Conservation (phyloP, 345 rosid genomes). For the Eucalyptus globulus region DNA sequence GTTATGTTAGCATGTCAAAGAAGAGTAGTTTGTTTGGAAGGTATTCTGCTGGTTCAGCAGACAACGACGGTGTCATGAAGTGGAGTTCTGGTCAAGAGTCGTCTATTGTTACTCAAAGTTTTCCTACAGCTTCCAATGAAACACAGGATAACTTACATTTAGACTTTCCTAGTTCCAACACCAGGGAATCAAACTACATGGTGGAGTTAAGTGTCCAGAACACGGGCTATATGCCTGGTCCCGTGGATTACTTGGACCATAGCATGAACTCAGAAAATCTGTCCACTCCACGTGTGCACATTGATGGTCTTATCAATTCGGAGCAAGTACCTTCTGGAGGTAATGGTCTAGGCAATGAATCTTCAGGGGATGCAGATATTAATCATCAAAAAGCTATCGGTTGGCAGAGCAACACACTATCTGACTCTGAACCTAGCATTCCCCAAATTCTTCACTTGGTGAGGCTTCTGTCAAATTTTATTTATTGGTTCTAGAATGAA, state of each 20-base stretch:
- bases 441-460: conserved; percentile 97
- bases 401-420: conserved; percentile 34
- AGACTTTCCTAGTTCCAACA: conserved; percentile 33
- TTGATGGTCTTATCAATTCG: conserved; percentile 35
- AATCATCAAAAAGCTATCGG: conserved; percentile 32
- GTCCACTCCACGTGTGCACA: conserved; percentile 34
- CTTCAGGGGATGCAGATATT: conserved; percentile 29
- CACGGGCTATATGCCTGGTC: conserved; percentile 17
- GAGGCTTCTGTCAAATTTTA: background rate
- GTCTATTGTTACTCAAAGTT: conserved; percentile 19
- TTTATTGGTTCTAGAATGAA: background rate
- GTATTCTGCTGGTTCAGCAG: conserved; percentile 72
- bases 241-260: conserved; percentile 32
- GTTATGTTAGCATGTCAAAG: conserved; percentile 50
- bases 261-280: conserved; percentile 34
- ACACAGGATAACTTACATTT: conserved; percentile 55
- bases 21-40: conserved; percentile 68
- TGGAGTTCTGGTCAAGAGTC: conserved; percentile 82
- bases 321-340: conserved; percentile 25
- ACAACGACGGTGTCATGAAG: conserved; percentile 74
- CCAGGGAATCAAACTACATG: conserved; percentile 33
- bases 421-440: conserved; percentile 79
- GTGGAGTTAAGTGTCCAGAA: conserved; percentile 31
- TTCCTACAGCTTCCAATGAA: conserved; percentile 46
- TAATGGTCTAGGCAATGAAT: conserved; percentile 24